Percentiles rank a stretch among this genome's conserved stretches.
Conservation (phyloP, 176 grass and related monocot genomes). For the Musa beccarii region DNA sequence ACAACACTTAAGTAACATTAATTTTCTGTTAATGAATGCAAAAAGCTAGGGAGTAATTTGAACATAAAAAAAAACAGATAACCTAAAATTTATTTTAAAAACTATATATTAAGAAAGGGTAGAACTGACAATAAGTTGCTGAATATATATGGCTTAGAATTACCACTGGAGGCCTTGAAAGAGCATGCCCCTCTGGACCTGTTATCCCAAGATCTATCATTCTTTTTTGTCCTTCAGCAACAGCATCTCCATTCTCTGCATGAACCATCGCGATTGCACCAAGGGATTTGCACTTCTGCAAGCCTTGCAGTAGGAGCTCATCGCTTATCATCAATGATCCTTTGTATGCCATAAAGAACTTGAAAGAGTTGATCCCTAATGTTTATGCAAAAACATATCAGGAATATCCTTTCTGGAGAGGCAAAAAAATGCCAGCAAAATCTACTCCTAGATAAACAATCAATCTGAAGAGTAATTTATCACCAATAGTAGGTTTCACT, state of each 20-base stretch:
- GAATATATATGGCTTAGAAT: slow-evolving; percentile 17
- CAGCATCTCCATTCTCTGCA: slow-evolving; percentile 92
- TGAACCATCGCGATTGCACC: slow-evolving; percentile 97
- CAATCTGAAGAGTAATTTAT: not conserved
- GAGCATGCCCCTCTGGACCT: slow-evolving; percentile 94
- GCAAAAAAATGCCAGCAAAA: not conserved
- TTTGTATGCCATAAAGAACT: slow-evolving; percentile 99
- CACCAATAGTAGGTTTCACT: slow-evolving; percentile 12
- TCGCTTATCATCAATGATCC: slow-evolving; percentile 82
- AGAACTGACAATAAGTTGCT: slow-evolving; percentile 4
- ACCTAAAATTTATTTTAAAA: not conserved
- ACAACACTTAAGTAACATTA: no score
- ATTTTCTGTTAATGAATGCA: no score
- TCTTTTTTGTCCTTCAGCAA: slow-evolving; percentile 74
- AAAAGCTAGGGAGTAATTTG: not conserved
- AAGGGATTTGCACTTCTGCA: slow-evolving; percentile 87
- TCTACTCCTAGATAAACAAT: not conserved
- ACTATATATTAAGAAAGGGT: not conserved
- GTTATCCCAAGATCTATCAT: slow-evolving; percentile 97
- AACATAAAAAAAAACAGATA: not conserved
- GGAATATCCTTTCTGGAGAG: not conserved
- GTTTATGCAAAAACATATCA: slow-evolving; percentile 7
- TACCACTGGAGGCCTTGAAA: slow-evolving; percentile 92
- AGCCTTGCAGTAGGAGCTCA: slow-evolving; percentile 82
- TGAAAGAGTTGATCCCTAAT: slow-evolving; percentile 98